Evolutionary conservation across 768 basidiomycete genomes (phyloP), one percentile per base, ranked within the genome.

Genomic region (Kwoniella sp.): DNA sequence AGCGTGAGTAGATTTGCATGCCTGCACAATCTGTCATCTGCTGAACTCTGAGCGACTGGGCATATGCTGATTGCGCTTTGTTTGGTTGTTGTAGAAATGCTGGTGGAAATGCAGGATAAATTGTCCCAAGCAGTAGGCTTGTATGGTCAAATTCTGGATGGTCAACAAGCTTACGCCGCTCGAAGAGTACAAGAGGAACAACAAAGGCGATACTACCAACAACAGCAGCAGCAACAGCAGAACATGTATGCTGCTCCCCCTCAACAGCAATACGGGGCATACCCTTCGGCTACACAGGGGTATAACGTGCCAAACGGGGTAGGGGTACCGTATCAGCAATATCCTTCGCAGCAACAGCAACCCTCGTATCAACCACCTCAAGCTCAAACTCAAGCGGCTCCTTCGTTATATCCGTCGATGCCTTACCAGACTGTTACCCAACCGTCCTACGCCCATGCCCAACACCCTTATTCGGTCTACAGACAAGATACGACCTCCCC

Each of bases 41-140:
- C n/a, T n/a, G n/a, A n/a, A n/a, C 46, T 19, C 6, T 47, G 21
- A 30, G 64, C 15, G 49, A 19, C 40, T 44, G 6, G 24, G 49
- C 49, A 50, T 8, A 10, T 19, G 49, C 40, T 44, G 10, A 44
- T 15, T 44, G 7, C 7, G 33, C 13, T 19, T 3, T 44, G 3
- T 19, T 6, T 24, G 49, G 50, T 6, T 2, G 17, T 17, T 19
- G 25, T 74, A 92, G 93, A 93, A 79, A 84, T 94, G 76, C 82
- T 99, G 36, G 83, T 87, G 7, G 93, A 97, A 53, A 97, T 98
- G 92, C 90, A 97, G 71, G 88, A 90, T 51, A 95, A 97, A 80
- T 80, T 99, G 10, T 90, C 91, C 0, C 87, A 95, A 77, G 92
- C 91, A 0, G 92, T 97, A 49, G 89, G 90, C 75, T 82, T 96